Evolutionary conservation across 108 stramenopile genomes (phyloP).

Genomic region (Parmales sp.): DNA sequence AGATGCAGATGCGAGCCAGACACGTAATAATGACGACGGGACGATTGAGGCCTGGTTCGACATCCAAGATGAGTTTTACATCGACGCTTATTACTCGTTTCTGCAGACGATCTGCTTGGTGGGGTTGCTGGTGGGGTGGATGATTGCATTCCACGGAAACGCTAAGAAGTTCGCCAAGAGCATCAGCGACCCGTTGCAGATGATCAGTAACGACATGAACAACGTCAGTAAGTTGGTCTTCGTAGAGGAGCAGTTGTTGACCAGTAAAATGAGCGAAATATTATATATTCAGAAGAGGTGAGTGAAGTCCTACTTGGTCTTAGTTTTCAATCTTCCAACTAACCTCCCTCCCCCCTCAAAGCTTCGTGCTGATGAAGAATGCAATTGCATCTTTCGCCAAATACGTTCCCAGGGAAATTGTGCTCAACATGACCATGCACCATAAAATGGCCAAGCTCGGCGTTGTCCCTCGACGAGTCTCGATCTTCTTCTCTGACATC

Average conservation of each 20-base stretch:
- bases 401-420: constrained; percentile 8
- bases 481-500: constrained; percentile 5
- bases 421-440: constrained; percentile 9
- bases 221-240: background rate
- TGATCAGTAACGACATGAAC: constrained; percentile 1
- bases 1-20: no score
- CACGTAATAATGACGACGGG: background rate
- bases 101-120: background rate
- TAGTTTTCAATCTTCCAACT: no score
- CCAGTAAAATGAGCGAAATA: background rate
- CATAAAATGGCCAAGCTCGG: constrained; percentile 8
- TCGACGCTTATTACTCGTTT: background rate
- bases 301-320: no score
- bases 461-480: constrained; percentile 4
- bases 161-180: background rate
- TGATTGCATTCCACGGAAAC: background rate
- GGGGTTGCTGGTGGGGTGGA: constrained; percentile 1
- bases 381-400: background rate
- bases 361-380: constrained; percentile 5
- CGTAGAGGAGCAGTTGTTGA: background rate
- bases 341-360: no score
- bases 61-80: background rate
- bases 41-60: constrained; percentile 1
- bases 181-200: background rate
- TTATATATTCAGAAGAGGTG: background rate